Evolutionary conservation across 2,329 filamentous ascomycete species (phyloP).

Genomic region (Fusarium cicatricum): DNA sequence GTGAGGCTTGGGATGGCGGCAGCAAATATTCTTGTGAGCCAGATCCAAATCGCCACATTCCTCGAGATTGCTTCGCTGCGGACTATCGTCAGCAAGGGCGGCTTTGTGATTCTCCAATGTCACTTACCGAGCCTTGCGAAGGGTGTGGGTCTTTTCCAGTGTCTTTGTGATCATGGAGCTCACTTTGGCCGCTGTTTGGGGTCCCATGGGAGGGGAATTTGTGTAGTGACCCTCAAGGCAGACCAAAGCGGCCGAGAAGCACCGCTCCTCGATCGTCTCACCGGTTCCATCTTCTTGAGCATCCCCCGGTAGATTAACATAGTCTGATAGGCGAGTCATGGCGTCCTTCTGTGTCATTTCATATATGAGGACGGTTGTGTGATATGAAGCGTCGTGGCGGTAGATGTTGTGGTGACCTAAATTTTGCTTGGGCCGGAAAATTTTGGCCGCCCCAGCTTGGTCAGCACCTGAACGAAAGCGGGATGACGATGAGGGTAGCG

Average conservation of each 20-base stretch:
- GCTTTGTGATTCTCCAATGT: background rate
- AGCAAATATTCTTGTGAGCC: conserved; percentile 68
- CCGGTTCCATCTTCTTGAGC: conserved; percentile 32
- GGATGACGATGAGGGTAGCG: conserved; percentile 1
- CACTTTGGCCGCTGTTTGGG: conserved; percentile 62
- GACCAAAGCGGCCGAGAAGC: conserved; percentile 67
- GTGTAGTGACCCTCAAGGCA: conserved; percentile 70
- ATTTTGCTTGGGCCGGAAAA: conserved; percentile 40
- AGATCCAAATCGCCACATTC: conserved; percentile 72
- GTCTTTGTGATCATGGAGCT: conserved; percentile 67
- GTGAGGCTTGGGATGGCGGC: conserved; percentile 68
- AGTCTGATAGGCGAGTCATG: conserved; percentile 42
- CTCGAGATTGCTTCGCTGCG: conserved; percentile 65
- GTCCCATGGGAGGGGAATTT: conserved; percentile 64
- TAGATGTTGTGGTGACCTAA: conserved; percentile 30
- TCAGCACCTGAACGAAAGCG: conserved; percentile 30
- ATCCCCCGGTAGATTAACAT: conserved; percentile 24
- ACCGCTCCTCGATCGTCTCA: conserved; percentile 69
- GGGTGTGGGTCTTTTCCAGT: conserved; percentile 69
- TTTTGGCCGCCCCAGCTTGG: conserved; percentile 38
- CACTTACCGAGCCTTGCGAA: conserved; percentile 65
- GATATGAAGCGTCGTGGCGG: conserved; percentile 9
- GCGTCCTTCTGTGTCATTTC: conserved; percentile 27
- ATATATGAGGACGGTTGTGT: conserved; percentile 2
- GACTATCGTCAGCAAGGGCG: conserved; percentile 18